Base-by-base conservation (phyloP, 306 rosid genomes). In the Castanea sativa region DNA sequence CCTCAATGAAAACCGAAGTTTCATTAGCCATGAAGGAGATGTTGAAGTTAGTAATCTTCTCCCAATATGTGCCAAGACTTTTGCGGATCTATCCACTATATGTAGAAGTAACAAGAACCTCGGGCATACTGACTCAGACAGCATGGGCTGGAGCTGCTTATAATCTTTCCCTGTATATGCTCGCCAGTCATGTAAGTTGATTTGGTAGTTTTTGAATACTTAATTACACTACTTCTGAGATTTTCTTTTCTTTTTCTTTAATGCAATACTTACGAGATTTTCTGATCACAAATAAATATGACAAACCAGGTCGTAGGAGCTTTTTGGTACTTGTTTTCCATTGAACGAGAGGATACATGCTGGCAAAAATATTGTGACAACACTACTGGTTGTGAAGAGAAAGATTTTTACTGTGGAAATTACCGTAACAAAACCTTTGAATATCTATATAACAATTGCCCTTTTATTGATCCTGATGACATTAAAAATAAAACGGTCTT, bases 71-170 rank as follows among this genome's bases (percentile, higher is more conserved):
- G 69, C 97, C 98, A 6, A 93, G 99, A 76, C 38, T 91, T 57
- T 4, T 85, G 53, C 76, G 99, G 59, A 87, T 91, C 30, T 59
- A 35, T 88, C 94, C 94, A 1, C 78, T 93, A 55, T 90, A 81
- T 79, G 83, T 75, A 76, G 93, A 91, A 91, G 94, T 93, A 69
- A 93, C 92, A 10, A 89, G 87, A 73, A 86, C 91, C 61, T 86
- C 88, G 49, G 99, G 99, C 76, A 89, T 87, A 81, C 84, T 95
- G 55, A 91, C 98, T 52, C 96, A 93, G 85, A 95, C 92, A 14
- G 94, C 96, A 6, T 95, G 97, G 98, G 91, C 90, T 77, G 93
- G 94, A 78, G 98, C 99, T 82, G 96, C 89, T 33, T 88, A 77
- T 80, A 95, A 95, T 91, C 97, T 95, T 73, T 81, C 84, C 75